Evolutionary conservation across 2,329 filamentous ascomycete genomes (phyloP).

Genomic region (Chaetothyriales sp.): DNA sequence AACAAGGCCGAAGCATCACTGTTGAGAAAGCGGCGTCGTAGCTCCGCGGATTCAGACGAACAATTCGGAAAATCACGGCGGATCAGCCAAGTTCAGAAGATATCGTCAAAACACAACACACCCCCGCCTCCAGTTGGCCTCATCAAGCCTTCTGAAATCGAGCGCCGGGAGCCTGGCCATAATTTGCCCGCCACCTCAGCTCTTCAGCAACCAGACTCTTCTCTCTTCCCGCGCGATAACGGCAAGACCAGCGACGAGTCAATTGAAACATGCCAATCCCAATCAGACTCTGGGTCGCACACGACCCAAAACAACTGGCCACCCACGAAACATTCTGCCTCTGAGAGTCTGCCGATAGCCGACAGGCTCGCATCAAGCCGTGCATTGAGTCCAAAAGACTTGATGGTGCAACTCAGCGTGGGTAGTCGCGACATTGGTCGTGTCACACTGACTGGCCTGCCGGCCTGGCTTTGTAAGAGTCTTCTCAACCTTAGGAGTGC

Average conservation of each 20-base stretch:
- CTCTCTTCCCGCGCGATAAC: not conserved
- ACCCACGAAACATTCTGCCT: not conserved
- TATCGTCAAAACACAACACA: not conserved
- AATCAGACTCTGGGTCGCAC: not conserved
- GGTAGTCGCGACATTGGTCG: slow-evolving; percentile 6
- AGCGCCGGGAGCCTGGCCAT: not conserved
- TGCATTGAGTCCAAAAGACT: slow-evolving; percentile 1
- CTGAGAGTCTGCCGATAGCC: not conserved
- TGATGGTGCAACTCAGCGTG: slow-evolving; percentile 10
- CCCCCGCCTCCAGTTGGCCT: not conserved
- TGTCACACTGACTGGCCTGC: slow-evolving; percentile 9
- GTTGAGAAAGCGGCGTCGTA: not conserved
- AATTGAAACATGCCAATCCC: not conserved
- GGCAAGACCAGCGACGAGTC: not conserved
- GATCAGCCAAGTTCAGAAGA: not conserved
- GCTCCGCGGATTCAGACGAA: not conserved
- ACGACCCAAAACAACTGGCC: not conserved
- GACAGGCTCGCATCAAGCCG: not conserved
- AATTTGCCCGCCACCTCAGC: not conserved
- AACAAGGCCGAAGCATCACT: not conserved
- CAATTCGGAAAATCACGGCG: not conserved
- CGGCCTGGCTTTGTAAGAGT: slow-evolving; percentile 8
- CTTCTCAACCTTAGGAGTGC: slow-evolving; percentile 3
- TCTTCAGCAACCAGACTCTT: not conserved
- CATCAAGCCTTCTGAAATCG: not conserved